Conservation (phyloP, 768 basidiomycete species). For the Collybia sordida region DNA sequence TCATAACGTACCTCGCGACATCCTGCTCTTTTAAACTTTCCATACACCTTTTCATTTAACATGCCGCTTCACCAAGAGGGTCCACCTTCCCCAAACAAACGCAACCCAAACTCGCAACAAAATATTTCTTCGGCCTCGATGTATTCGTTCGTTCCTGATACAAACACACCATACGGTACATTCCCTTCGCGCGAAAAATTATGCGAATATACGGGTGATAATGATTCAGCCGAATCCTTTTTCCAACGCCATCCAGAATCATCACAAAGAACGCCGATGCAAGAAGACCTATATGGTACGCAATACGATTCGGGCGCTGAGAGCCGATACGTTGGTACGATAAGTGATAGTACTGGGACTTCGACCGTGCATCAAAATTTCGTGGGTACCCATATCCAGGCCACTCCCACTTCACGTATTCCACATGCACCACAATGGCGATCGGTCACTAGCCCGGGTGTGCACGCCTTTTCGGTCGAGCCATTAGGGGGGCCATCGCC, state of each 20-base stretch:
- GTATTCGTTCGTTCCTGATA: neutral
- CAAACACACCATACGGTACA: neutral
- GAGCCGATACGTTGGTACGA: neutral
- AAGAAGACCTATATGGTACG: neutral
- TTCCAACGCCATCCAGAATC: constrained; percentile 18
- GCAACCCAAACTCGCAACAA: neutral
- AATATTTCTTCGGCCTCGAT: neutral
- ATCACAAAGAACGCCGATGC: constrained; percentile 16
- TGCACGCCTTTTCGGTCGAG: neutral
- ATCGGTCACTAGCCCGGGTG: neutral
- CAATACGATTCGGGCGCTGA: neutral
- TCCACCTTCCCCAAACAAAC: neutral
- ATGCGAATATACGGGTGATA: neutral
- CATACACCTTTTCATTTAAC: neutral
- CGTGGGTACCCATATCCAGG: neutral
- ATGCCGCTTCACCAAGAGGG: neutral
- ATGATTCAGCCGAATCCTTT: neutral
- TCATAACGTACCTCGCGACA: too few species aligned
- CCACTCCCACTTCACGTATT: neutral
- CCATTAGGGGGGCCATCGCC: neutral
- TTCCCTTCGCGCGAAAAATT: neutral
- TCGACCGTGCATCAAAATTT: neutral
- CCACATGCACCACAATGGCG: neutral
- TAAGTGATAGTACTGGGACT: neutral
- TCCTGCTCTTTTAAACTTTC: too few species aligned